Evolutionary conservation across 371 early-diverging fungal genomes (phyloP).

Genomic region (Haplosporangium sp.): DNA sequence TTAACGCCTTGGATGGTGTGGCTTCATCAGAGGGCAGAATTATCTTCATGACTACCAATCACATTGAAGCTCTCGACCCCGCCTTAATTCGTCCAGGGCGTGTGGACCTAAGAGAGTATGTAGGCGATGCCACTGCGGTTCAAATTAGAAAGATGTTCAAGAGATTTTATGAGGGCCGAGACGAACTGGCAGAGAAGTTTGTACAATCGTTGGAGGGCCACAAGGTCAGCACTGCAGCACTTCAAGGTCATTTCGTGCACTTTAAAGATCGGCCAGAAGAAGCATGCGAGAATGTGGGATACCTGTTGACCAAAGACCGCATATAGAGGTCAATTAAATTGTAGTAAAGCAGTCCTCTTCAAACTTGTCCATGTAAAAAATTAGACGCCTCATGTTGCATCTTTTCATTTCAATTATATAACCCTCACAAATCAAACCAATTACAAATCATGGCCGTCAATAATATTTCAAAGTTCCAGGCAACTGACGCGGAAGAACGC

Average conservation of each 20-base stretch:
- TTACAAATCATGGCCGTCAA: not conserved
- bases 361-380: not conserved
- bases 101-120: constrained; percentile 92
- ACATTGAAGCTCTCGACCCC: constrained; percentile 95
- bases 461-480: constrained; percentile 15
- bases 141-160: constrained; percentile 90
- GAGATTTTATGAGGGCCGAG: constrained; percentile 83
- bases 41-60: constrained; percentile 99
- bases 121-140: constrained; percentile 85
- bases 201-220: constrained; percentile 65
- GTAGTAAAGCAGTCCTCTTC: not conserved
- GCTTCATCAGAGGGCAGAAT: constrained; percentile 98
- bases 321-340: not conserved
- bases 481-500: constrained; percentile 45
- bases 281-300: constrained; percentile 69
- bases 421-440: not conserved
- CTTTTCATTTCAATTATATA: not conserved
- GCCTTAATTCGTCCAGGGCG: constrained; percentile 99
- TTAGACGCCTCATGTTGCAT: not conserved
- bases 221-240: constrained; percentile 82
- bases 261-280: constrained; percentile 81
- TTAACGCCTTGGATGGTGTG: constrained; percentile 99
- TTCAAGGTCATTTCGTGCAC: constrained; percentile 97
- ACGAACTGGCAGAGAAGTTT: constrained; percentile 78
- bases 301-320: constrained; percentile 22